Evolutionary conservation across 2,329 filamentous ascomycete species (phyloP), one percentile per base, ranked within the genome.

Genomic region (Penicillium sp.): DNA sequence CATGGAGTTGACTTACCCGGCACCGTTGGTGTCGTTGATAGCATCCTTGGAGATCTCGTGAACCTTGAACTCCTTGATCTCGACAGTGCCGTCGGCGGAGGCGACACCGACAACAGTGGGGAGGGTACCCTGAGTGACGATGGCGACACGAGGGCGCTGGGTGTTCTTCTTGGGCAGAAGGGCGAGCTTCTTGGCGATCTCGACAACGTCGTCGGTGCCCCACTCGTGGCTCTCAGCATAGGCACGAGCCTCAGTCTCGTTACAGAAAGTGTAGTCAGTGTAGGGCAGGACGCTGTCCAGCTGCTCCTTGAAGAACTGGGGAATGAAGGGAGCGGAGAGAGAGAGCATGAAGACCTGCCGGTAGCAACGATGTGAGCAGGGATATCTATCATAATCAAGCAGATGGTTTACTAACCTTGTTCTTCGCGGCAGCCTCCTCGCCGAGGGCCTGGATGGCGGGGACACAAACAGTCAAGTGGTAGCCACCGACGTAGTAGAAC

Each of bases 21-120:
- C 95, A 76, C 95, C 95, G 77, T 94, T 98, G 79, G 94, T 98
- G 82, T 99, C 95, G 80, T 91, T 91, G 81, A 99, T 98, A 81
- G 91, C 83, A 55, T 87, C 85, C 77, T 86, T 83, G 69, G 87
- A 84, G 72, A 99, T 94, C 71, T 87, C 84, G 77, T 91, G 92
- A 56, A 99, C 93, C 22, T 89, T 85, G 83, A 89, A 95, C 78
- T 91, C 86, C 82, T 89, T 88, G 73, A 95, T 83, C 64, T 87
- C 85, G 64, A 84, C 81, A 56, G 83, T 81, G 44, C 87, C 86
- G 76, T 88, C 85, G 68, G 87, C 87, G 80, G 91, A 89, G 70
- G 89, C 83, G 66, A 85, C 78, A 26, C 92, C 94, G 57, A 97
- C 89, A 66, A 99, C 81, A 61, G 95, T 98, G 57, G 93, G 91